phyloP scores from a whole-genome alignment of 352 stramenopile genomes.

The Phytophthora cryptogea region DNA sequence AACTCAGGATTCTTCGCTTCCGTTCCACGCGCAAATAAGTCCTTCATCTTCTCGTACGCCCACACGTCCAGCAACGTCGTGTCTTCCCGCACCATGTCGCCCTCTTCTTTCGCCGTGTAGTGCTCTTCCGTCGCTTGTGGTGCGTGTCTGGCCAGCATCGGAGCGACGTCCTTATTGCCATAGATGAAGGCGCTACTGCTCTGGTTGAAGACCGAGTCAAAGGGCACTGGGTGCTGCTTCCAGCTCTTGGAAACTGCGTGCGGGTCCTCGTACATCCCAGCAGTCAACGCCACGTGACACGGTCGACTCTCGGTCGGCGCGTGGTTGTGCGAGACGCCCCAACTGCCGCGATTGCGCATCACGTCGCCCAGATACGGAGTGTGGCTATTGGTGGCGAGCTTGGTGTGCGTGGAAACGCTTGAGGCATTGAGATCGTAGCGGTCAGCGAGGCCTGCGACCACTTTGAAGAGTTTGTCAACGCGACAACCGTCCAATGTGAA shows the following conservation, averaged over 20 bases:
- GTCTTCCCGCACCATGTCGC: slow-evolving; percentile 72
- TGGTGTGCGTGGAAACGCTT: background rate
- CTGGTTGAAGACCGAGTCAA: slow-evolving; percentile 88
- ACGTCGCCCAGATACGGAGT: slow-evolving; percentile 72
- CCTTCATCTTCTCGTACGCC: slow-evolving; percentile 58
- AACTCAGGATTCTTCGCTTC: slow-evolving; percentile 35
- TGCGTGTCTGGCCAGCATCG: slow-evolving; percentile 76
- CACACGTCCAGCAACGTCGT: slow-evolving; percentile 75
- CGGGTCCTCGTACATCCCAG: slow-evolving; percentile 88
- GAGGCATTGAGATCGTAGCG: slow-evolving; percentile 22
- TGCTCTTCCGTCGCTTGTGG: slow-evolving; percentile 63
- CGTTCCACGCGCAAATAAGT: slow-evolving; percentile 47
- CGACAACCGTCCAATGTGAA: slow-evolving; percentile 85
- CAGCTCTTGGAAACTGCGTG: slow-evolving; percentile 80
- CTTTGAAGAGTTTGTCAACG: slow-evolving; percentile 83
- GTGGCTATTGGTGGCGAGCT: slow-evolving; percentile 21
- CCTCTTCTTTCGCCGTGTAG: slow-evolving; percentile 69
- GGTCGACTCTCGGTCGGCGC: slow-evolving; percentile 83
- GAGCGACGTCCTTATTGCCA: slow-evolving; percentile 81
- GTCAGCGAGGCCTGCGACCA: slow-evolving; percentile 32
- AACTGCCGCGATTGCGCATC: slow-evolving; percentile 67
- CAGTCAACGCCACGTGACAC: slow-evolving; percentile 83
- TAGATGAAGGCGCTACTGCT: slow-evolving; percentile 71
- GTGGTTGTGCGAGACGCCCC: slow-evolving; percentile 84
- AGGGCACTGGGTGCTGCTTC: slow-evolving; percentile 84